Evolutionary conservation across 1,139 yeast species (phyloP).

Genomic region (Lodderomyces parapsilosis): DNA sequence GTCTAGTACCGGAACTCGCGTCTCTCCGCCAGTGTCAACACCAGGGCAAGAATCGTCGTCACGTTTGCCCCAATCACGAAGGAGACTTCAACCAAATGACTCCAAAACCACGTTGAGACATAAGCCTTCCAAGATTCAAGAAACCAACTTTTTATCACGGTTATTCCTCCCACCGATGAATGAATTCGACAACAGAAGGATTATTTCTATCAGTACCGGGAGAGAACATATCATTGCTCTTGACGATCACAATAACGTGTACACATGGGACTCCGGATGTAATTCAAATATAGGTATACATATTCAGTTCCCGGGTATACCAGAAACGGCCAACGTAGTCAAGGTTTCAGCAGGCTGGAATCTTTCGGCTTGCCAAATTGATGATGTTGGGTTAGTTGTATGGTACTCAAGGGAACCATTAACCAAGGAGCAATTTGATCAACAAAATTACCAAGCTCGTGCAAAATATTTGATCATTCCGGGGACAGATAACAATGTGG

Average conservation of each 20-base stretch:
- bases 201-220: slow-evolving; percentile 60
- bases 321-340: slow-evolving; percentile 7
- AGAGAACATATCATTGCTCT: slow-evolving; percentile 65
- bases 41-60: not conserved
- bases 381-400: slow-evolving; percentile 53
- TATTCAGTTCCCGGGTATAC: slow-evolving; percentile 35
- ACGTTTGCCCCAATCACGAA: slow-evolving; percentile 9
- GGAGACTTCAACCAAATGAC: slow-evolving; percentile 9
- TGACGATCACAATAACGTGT: slow-evolving; percentile 50
- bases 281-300: slow-evolving; percentile 45
- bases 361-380: slow-evolving; percentile 51
- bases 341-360: slow-evolving; percentile 74
- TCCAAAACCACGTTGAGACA: slow-evolving; percentile 2
- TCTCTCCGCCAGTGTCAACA: slow-evolving; percentile 13
- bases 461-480: slow-evolving; percentile 46
- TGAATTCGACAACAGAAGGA: slow-evolving; percentile 18
- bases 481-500: slow-evolving; percentile 35
- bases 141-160: slow-evolving; percentile 30
- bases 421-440: slow-evolving; percentile 21
- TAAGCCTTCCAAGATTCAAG: slow-evolving; percentile 18
- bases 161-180: slow-evolving; percentile 22
- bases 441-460: slow-evolving; percentile 17
- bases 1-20: not conserved
- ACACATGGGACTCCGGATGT: slow-evolving; percentile 63
- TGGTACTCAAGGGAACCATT: slow-evolving; percentile 54